A percentile compares a stretch with the other conserved stretches of the same genome.
These are phyloP conservation scores for Yamadazyma siamensis DNA, from an alignment of 1,139 yeast species.

Conservation along the genomic window DNA sequence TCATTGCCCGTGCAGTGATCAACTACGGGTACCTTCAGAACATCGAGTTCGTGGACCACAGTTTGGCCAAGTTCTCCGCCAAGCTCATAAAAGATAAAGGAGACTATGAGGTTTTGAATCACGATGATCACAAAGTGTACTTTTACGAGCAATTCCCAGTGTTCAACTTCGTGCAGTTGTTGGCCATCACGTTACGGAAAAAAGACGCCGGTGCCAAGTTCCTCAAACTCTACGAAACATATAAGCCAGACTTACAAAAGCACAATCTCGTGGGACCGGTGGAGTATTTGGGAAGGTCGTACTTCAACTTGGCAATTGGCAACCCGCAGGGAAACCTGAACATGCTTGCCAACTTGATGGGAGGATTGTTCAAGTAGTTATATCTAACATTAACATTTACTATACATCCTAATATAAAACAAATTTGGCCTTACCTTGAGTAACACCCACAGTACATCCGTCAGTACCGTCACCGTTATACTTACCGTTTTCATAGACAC, in stretches of 20 bases:
- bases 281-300: slow-evolving; percentile 47
- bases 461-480: slow-evolving; percentile 64
- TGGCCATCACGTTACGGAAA: slow-evolving; percentile 60
- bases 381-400: neutral
- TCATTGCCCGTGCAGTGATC: slow-evolving; percentile 59
- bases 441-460: slow-evolving; percentile 77
- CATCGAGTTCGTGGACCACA: slow-evolving; percentile 52
- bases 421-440: slow-evolving; percentile 53
- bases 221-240: slow-evolving; percentile 47
- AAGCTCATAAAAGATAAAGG: slow-evolving; percentile 18
- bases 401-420: slow-evolving; percentile 3
- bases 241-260: slow-evolving; percentile 28
- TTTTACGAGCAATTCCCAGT: slow-evolving; percentile 31
- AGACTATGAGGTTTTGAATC: slow-evolving; percentile 8
- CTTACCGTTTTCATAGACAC: slow-evolving; percentile 60
- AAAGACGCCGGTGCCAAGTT: slow-evolving; percentile 53
- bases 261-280: slow-evolving; percentile 37
- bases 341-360: slow-evolving; percentile 81
- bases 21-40: slow-evolving; percentile 68
- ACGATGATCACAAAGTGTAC: slow-evolving; percentile 15
- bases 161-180: slow-evolving; percentile 67
- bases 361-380: slow-evolving; percentile 56
- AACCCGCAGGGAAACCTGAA: slow-evolving; percentile 59
- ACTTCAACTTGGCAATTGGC: slow-evolving; percentile 42
- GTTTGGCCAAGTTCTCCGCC: slow-evolving; percentile 34